Conservation (phyloP, 2,329 filamentous ascomycete genomes). For the Sarocladium kiliense region DNA sequence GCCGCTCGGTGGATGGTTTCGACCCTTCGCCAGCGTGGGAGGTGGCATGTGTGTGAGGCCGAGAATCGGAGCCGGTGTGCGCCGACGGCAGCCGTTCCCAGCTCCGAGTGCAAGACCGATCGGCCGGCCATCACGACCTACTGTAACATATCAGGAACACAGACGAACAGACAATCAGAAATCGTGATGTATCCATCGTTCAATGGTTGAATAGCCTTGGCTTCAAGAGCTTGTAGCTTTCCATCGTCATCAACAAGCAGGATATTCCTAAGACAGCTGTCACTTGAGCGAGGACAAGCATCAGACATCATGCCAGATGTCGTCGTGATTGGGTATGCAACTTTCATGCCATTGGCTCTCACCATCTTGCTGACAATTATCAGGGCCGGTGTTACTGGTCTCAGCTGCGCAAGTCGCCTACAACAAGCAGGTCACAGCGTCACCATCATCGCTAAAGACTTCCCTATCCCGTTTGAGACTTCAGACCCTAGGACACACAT, state of each 20-base stretch:
- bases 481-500: conserved; percentile 33
- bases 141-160: too few relatives aligned
- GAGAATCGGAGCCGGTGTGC: conserved; percentile 1
- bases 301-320: conserved; percentile 14
- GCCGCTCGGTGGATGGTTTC: too few relatives aligned
- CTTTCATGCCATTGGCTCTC: neutral
- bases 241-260: too few relatives aligned
- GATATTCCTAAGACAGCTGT: too few relatives aligned
- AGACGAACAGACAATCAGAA: too few relatives aligned
- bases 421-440: conserved; percentile 33
- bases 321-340: conserved; percentile 22
- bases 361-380: neutral
- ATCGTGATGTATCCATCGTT: too few relatives aligned
- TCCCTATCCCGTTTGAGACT: conserved; percentile 41
- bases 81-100: neutral
- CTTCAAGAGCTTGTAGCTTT: too few relatives aligned
- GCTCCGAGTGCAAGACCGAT: neutral
- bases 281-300: neutral
- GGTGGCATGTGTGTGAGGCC: neutral
- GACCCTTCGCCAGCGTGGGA: too few relatives aligned
- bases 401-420: conserved; percentile 38
- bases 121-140: neutral
- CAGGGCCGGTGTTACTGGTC: conserved; percentile 44
- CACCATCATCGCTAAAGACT: conserved; percentile 40
- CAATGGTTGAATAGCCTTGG: too few relatives aligned